Conservation (phyloP, 2,329 filamentous ascomycete species). For the Xylaria sp. region DNA sequence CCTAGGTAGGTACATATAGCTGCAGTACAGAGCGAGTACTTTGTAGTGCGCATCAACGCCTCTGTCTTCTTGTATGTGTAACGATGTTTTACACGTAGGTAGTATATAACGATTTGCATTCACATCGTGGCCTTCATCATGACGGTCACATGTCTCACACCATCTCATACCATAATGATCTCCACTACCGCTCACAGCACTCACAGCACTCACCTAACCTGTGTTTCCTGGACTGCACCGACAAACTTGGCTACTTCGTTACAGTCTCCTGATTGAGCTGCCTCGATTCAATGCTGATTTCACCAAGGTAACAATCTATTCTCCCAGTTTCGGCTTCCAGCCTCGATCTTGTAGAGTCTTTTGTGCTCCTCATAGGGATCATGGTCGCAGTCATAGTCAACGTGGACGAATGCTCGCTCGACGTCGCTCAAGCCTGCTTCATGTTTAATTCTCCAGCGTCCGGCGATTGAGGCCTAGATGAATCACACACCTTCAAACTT, state of each 20-base stretch:
- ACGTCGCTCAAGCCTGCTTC: slow-evolving; percentile 48
- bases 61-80: too few relatives aligned
- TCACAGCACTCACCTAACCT: neutral
- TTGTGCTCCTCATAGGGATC: slow-evolving; percentile 57
- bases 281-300: slow-evolving; percentile 29
- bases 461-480: too few relatives aligned
- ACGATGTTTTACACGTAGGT: too few relatives aligned
- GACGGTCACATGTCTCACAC: too few relatives aligned
- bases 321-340: slow-evolving; percentile 50
- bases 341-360: slow-evolving; percentile 53
- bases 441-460: neutral
- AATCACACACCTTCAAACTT: slow-evolving; percentile 64
- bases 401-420: slow-evolving; percentile 59
- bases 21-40: too few relatives aligned
- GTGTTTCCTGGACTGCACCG: too few relatives aligned
- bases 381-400: slow-evolving; percentile 58
- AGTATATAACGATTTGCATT: too few relatives aligned
- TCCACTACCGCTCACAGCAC: too few relatives aligned
- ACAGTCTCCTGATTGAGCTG: neutral
- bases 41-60: too few relatives aligned
- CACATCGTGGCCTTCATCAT: too few relatives aligned
- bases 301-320: slow-evolving; percentile 51
- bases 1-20: too few relatives aligned
- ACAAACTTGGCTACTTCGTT: neutral
- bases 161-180: too few relatives aligned